Evolutionary conservation across 441 rosid species (phyloP), one percentile per base, ranked within the genome.

Genomic region (Arabidopsis lyrata): DNA sequence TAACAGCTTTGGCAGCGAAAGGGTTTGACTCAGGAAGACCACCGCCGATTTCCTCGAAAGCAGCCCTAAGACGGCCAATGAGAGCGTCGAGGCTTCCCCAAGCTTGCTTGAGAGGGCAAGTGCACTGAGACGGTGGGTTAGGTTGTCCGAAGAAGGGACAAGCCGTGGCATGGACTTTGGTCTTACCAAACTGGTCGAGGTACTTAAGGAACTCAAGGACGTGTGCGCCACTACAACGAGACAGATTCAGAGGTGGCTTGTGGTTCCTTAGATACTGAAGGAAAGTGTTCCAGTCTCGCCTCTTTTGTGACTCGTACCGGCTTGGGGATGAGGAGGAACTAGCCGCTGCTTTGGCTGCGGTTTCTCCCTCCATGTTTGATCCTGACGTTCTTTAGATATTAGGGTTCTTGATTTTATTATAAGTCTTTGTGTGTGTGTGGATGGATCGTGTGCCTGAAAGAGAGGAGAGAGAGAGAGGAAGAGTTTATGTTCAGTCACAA

Each of bases 81-180:
- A 94, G 87, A 70, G 98, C 96, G 81, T 94, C 98, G 13, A 91
- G 93, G 78, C 97, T 90, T 11, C 98, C 98, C 98, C 98, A 92
- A 2, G 98, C 97, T 52, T 94, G 98, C 70, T 80, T 90, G 6
- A 92, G 86, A 39, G 95, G 98, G 64, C 98, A 94, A 29, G 92
- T 85, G 44, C 98, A 94, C 1, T 93, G 91, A 15, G 90, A 84
- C 0, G 98, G 97, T 7, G 97, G 98, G 80, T 76, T 85, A 31
- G 95, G 89, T 52, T 86, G 85, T 9, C 98, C 98, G 48, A 92
- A 94, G 75, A 83, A 90, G 1, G 99, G 94, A 77, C 97, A 92
- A 18, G 86, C 83, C 11, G 73, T 6, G 6, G 72, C 52, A 74
- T 94, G 99, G 59, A 93, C 97, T 67, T 93, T 93, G 5, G 98